phyloP scores from a whole-genome alignment of 805 yeast genomes.

The Suhomyces emberorum region DNA sequence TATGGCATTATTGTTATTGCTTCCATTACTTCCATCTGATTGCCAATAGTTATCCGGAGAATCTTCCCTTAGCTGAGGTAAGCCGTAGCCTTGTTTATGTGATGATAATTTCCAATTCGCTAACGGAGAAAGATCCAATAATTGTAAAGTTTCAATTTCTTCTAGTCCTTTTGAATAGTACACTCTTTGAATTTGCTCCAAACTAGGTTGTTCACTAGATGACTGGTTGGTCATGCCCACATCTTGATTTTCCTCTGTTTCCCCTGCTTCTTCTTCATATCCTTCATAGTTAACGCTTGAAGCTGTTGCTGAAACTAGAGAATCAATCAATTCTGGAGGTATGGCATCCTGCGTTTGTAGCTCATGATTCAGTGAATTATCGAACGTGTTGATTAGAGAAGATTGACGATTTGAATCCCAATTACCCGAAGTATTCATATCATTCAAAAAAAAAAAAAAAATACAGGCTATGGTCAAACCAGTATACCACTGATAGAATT shows the following conservation, averaged over 20 bases:
- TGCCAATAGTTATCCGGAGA: slow-evolving; percentile 84
- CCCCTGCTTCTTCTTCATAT: slow-evolving; percentile 2
- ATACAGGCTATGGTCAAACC: too few relatives aligned
- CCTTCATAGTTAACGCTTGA: slow-evolving; percentile 6
- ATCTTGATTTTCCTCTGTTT: slow-evolving; percentile 9
- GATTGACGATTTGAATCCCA: slow-evolving; percentile 18
- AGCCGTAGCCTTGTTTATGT: slow-evolving; percentile 66
- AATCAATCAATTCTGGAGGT: slow-evolving; percentile 29
- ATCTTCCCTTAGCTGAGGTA: slow-evolving; percentile 69
- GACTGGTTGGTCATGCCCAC: slow-evolving; percentile 7
- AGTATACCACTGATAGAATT: too few relatives aligned
- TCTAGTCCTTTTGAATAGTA: slow-evolving; percentile 47
- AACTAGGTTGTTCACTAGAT: slow-evolving; percentile 29
- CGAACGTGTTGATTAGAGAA: slow-evolving; percentile 5
- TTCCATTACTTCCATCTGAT: slow-evolving; percentile 69
- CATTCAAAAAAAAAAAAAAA: not conserved
- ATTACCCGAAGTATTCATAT: slow-evolving; percentile 27
- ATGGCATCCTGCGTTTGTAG: slow-evolving; percentile 27
- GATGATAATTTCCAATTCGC: slow-evolving; percentile 88
- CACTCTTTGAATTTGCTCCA: slow-evolving; percentile 39
- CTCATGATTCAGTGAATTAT: slow-evolving; percentile 18
- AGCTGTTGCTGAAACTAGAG: slow-evolving; percentile 16
- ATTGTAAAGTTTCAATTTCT: slow-evolving; percentile 53
- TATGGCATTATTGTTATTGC: slow-evolving; percentile 21
- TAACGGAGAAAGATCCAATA: slow-evolving; percentile 72